Evolutionary conservation across 108 stramenopile genomes (phyloP).

Genomic region (Fragilaria radians): DNA sequence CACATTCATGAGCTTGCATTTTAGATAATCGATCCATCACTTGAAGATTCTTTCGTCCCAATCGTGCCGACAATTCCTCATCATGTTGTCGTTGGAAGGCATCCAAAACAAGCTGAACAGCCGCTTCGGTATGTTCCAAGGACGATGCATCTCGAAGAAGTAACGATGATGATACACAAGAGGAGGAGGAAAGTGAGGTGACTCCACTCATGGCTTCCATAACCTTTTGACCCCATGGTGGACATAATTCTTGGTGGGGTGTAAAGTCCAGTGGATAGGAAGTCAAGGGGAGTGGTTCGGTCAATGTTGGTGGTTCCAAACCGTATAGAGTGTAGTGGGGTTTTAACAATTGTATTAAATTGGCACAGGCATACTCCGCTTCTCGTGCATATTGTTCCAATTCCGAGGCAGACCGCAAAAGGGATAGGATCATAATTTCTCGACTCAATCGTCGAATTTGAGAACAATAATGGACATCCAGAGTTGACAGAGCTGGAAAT

Average conservation of each 20-base stretch:
- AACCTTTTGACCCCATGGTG: conserved; percentile 79
- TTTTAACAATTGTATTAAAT: conserved; percentile 56
- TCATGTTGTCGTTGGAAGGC: conserved; percentile 82
- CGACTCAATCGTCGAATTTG: conserved; percentile 69
- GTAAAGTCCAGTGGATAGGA: conserved; percentile 79
- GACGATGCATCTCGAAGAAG: conserved; percentile 4
- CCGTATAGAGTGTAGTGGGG: conserved; percentile 60
- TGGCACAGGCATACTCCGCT: conserved; percentile 74
- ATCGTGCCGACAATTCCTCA: conserved; percentile 70
- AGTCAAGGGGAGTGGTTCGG: conserved; percentile 54
- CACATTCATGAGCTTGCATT: conserved; percentile 75
- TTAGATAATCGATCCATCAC: conserved; percentile 85
- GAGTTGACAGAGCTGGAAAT: conserved; percentile 72
- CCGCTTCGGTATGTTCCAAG: conserved; percentile 27
- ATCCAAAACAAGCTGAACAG: conserved; percentile 44
- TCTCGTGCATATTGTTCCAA: conserved; percentile 79
- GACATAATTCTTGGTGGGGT: conserved; percentile 63
- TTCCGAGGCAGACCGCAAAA: conserved; percentile 72
- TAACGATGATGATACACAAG: no score
- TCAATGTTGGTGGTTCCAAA: conserved; percentile 44
- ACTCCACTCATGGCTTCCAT: conserved; percentile 62
- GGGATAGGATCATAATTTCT: conserved; percentile 71
- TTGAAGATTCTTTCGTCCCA: conserved; percentile 84
- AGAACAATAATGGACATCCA: conserved; percentile 81
- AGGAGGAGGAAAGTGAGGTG: no score